phyloP scores from a whole-genome alignment of 495 filamentous ascomycete species.

The Parathielavia appendiculata region DNA sequence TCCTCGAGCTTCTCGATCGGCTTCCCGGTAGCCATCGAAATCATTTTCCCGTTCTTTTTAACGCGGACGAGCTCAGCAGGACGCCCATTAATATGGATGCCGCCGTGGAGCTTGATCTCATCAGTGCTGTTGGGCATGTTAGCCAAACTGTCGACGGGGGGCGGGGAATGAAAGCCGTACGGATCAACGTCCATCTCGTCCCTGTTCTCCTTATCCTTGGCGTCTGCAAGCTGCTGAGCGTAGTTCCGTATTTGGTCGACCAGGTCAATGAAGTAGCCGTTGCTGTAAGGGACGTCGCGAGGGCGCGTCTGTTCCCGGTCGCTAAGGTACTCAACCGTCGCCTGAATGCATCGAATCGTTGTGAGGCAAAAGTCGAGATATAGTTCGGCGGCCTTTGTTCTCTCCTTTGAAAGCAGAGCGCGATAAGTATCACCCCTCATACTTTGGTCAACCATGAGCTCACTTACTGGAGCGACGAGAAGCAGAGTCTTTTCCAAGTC shows the following conservation, averaged over 20 bases:
- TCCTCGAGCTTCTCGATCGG: conserved; percentile 45
- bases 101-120: conserved; percentile 67
- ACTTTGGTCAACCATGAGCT: conserved; percentile 42
- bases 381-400: conserved; percentile 57
- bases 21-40: conserved; percentile 64
- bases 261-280: conserved; percentile 90
- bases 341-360: conserved; percentile 79
- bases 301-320: conserved; percentile 76
- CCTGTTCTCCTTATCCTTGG: conserved; percentile 46
- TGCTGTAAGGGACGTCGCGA: conserved; percentile 80
- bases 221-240: conserved; percentile 52
- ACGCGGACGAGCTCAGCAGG: conserved; percentile 73
- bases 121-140: conserved; percentile 51
- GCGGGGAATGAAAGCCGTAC: conserved; percentile 33
- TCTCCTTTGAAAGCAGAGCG: conserved; percentile 63
- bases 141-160: conserved; percentile 27
- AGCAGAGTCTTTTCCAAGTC: conserved; percentile 88
- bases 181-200: conserved; percentile 50
- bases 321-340: conserved; percentile 71
- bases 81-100: conserved; percentile 68
- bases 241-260: conserved; percentile 77
- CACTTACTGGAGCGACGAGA: conserved; percentile 84
- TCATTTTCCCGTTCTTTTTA: conserved; percentile 66
- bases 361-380: conserved; percentile 83
- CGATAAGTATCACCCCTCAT: conserved; percentile 63